Evolutionary conservation across 352 stramenopile species (phyloP).

Genomic region (Phytophthora multivora): DNA sequence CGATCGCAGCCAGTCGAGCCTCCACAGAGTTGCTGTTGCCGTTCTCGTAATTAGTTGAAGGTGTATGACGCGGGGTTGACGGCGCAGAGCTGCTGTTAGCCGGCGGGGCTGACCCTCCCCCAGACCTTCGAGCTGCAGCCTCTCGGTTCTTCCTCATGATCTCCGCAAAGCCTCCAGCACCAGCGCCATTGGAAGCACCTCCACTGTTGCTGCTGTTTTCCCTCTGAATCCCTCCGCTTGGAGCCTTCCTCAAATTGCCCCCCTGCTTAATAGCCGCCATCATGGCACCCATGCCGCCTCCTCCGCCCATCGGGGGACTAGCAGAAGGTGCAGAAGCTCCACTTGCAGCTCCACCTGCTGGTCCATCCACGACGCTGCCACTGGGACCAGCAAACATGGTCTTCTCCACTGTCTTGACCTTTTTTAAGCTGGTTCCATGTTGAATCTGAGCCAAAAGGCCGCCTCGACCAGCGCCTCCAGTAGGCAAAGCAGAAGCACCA

Average conservation of each 20-base stretch:
- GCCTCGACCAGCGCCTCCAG: conserved; percentile 46
- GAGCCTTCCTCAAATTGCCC: conserved; percentile 66
- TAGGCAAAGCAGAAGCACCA: conserved; percentile 6
- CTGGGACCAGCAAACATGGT: conserved; percentile 50
- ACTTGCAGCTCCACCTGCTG: conserved; percentile 10
- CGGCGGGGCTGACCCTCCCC: conserved; percentile 14
- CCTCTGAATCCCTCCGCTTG: conserved; percentile 37
- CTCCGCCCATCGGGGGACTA: conserved; percentile 26
- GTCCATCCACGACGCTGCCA: conserved; percentile 1
- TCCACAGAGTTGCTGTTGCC: conserved; percentile 42
- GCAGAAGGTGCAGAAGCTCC: conserved; percentile 11
- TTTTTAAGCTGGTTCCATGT: conserved; percentile 73
- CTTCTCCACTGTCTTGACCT: conserved; percentile 77
- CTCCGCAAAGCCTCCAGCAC: conserved; percentile 79
- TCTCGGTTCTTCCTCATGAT: conserved; percentile 92
- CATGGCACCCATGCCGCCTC: conserved; percentile 66
- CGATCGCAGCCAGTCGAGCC: conserved; percentile 71
- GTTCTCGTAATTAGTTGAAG: conserved; percentile 34
- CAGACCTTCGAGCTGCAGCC: conserved; percentile 66
- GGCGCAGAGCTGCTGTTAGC: conserved; percentile 52
- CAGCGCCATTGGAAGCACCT: conserved; percentile 25
- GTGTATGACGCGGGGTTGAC: conserved; percentile 48
- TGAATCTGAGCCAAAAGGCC: conserved; percentile 77
- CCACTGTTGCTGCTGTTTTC: conserved; percentile 27
- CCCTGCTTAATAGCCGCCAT: conserved; percentile 76